Conservation (phyloP, 345 rosid species). For the Boechera divaricarpa region DNA sequence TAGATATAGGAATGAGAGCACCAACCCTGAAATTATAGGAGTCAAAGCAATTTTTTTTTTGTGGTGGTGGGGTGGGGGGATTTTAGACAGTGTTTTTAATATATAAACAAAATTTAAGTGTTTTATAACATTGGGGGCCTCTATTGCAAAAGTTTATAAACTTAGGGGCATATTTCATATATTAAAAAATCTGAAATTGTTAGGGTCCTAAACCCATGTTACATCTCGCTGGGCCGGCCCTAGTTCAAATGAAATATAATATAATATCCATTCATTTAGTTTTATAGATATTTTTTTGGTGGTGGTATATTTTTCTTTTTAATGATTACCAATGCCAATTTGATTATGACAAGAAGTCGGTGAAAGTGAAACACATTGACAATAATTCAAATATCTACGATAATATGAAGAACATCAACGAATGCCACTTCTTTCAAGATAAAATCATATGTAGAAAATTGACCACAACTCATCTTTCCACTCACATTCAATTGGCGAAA, state of each 20-base stretch:
- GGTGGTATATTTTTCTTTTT: not conserved
- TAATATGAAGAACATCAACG: not conserved
- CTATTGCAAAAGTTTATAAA: no score
- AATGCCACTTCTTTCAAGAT: not conserved
- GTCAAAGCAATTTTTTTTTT: no score
- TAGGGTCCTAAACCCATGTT: no score
- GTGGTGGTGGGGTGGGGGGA: no score
- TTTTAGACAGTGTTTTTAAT: no score
- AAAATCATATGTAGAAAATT: not conserved
- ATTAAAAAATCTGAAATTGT: no score
- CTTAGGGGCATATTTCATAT: no score
- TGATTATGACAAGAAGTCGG: constrained; percentile 18
- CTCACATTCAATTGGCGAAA: constrained; percentile 1
- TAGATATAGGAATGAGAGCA: not conserved
- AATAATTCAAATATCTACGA: not conserved
- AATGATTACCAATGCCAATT: not conserved
- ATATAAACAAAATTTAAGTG: no score
- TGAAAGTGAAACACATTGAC: not conserved
- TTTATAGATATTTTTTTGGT: not conserved
- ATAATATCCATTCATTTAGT: not conserved
- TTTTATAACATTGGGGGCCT: no score
- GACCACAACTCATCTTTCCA: not conserved
- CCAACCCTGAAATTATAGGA: no score
- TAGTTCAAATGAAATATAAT: not conserved
- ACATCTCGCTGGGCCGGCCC: no score